These are phyloP conservation scores for Perkinsus chesapeaki DNA, from an alignment of 169 alveolate species.

Conservation along the genomic window DNA sequence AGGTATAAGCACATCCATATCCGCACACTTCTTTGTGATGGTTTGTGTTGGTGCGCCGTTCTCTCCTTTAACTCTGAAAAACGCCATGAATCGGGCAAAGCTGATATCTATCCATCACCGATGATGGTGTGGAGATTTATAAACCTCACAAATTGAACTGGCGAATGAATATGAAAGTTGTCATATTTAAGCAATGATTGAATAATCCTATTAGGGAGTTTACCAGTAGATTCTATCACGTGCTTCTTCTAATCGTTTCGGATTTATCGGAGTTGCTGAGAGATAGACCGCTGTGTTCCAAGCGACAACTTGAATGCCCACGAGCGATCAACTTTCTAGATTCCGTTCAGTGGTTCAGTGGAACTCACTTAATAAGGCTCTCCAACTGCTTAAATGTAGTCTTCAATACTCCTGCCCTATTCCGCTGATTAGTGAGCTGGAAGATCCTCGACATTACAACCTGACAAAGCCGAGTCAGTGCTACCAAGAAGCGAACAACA, in stretches of 20 bases:
- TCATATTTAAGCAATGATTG: no score
- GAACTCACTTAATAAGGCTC: background rate
- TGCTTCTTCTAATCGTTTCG: no score
- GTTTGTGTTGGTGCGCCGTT: background rate
- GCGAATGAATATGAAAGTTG: no score
- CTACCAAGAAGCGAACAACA: background rate
- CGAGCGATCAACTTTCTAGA: no score
- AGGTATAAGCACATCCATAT: constrained; percentile 84
- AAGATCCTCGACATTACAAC: background rate
- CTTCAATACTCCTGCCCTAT: background rate
- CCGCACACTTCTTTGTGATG: constrained; percentile 65
- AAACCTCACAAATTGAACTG: no score
- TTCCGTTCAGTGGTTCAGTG: no score
- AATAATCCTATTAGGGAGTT: background rate
- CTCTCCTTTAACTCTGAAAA: background rate
- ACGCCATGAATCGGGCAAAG: background rate
- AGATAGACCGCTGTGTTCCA: no score
- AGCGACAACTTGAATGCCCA: no score
- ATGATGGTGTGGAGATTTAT: background rate
- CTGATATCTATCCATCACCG: background rate
- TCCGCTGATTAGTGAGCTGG: background rate
- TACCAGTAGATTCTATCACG: no score
- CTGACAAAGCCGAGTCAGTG: background rate
- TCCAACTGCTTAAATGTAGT: background rate
- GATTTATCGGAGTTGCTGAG: no score